Base-by-base conservation (phyloP, 2,329 filamentous ascomycete genomes). In the Aspergillus awamori region DNA sequence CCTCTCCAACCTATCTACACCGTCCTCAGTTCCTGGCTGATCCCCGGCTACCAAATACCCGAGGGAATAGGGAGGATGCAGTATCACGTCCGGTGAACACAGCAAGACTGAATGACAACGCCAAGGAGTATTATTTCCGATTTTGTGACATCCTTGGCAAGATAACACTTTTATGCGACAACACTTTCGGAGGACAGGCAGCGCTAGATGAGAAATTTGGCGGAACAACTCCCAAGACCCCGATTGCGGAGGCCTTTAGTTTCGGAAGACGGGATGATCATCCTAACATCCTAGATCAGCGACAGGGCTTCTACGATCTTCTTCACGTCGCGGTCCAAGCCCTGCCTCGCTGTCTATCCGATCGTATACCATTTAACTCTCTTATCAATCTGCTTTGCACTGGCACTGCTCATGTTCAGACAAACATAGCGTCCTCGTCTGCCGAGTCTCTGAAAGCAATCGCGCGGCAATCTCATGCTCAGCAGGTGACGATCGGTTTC, bases 61-160 rank as follows among this genome's bases (percentile, higher is more conserved):
- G 63, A 17, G 71, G 70, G 57, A 68, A 66, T 57, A 59, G 84
- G 11, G 68, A 71, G 24, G 67, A 70, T 22, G 56, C 69, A 10
- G 66, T 67, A 7, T 72, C 72, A 22, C 79, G 79, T 56, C 86
- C 86, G 20, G 84, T 88, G 24, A 86, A 86, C 68, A 84, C 82
- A 5, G 77, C 81, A 7, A 82, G 81, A 20, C 83, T 98, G 56
- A 88, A 86, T 54, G 92, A 96, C 39, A 87, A 87, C 22, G 88
- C 92, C 0, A 89, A 89, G 70, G 91, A 95, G 47, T 95, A 92
- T 72, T 97, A 98, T 75, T 83, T 89, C 57, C 89, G 90, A 56
- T 99, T 99, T 69, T 98, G 94, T 73, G 92, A 97, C 74, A 94
- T 99, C 24, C 81, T 99, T 7, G 95, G 94, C 26, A 96, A 97